These are phyloP conservation scores for Arthrobotrys conoides DNA, from an alignment of 2,329 filamentous ascomycete genomes.

Conservation along the genomic window DNA sequence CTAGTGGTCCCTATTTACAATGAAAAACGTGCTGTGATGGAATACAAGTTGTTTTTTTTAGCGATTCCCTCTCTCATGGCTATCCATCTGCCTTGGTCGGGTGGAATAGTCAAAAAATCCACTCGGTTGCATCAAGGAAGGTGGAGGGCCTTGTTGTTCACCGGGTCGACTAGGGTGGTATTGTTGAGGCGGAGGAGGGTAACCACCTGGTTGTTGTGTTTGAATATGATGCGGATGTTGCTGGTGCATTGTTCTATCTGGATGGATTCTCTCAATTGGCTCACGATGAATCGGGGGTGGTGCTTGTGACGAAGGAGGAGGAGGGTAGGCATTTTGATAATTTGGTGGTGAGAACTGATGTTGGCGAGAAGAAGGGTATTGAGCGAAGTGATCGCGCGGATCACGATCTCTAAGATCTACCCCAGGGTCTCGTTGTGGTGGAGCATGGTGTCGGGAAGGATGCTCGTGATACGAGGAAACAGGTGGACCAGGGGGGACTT, in stretches of 20 bases:
- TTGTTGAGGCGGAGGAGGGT: conserved; percentile 48
- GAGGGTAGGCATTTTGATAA: conserved; percentile 51
- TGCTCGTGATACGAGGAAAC: conserved; percentile 51
- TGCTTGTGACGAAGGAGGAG: conserved; percentile 47
- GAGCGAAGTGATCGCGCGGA: conserved; percentile 24
- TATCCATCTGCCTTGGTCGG: conserved; percentile 57
- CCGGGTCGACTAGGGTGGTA: conserved; percentile 44
- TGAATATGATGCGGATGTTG: conserved; percentile 55
- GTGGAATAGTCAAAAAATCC: conserved; percentile 42
- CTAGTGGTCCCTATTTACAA: conserved; percentile 1
- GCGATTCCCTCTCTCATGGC: conserved; percentile 49
- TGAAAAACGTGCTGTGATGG: not conserved
- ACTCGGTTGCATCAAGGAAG: conserved; percentile 27
- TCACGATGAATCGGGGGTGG: conserved; percentile 54
- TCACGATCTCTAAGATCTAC: conserved; percentile 36
- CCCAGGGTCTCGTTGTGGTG: conserved; percentile 27
- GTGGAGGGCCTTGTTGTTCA: conserved; percentile 34
- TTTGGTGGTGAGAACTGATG: conserved; percentile 49
- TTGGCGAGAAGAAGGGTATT: conserved; percentile 41
- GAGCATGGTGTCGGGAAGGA: conserved; percentile 50
- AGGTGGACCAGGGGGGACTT: conserved; percentile 21
- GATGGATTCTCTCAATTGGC: conserved; percentile 53
- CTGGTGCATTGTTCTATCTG: conserved; percentile 54
- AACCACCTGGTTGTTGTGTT: conserved; percentile 44
- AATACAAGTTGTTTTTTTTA: conserved; percentile 2